Conservation (phyloP, 1,139 yeast genomes). For the Blastobotrys elegans region DNA sequence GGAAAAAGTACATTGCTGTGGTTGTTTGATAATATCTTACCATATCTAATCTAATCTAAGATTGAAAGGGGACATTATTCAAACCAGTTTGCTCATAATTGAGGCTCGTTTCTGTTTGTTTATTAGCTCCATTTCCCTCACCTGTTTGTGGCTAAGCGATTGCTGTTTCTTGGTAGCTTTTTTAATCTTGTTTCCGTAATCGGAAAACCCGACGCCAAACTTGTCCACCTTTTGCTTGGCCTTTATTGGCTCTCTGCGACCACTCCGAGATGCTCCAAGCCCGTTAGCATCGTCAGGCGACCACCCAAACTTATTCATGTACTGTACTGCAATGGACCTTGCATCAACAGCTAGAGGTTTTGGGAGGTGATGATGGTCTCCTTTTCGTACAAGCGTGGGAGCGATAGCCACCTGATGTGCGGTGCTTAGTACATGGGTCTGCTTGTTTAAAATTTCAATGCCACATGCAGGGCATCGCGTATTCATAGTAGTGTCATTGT, state of each 20-base stretch:
- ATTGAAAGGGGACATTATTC: no score
- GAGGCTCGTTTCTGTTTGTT: not conserved
- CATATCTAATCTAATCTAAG: not conserved
- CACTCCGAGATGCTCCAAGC: conserved; percentile 27
- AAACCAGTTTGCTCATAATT: not conserved
- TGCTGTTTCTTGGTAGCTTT: conserved; percentile 3
- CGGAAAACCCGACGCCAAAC: conserved; percentile 20
- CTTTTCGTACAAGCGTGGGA: conserved; percentile 9
- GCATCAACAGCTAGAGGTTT: conserved; percentile 13
- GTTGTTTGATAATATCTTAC: no score
- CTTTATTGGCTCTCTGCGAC: conserved; percentile 22
- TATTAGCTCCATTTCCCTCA: not conserved
- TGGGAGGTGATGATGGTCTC: not conserved
- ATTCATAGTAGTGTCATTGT: not conserved
- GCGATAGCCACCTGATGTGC: conserved; percentile 17
- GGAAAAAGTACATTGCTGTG: no score
- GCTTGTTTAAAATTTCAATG: conserved; percentile 13
- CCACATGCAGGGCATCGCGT: conserved; percentile 16
- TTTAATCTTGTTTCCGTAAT: no score
- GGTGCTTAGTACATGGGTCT: conserved; percentile 16
- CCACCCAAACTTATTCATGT: conserved; percentile 26
- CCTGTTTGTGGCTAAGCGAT: not conserved
- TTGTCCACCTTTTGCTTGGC: conserved; percentile 18
- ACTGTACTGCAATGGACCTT: conserved; percentile 20
- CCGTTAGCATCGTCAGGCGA: conserved; percentile 22